Evolutionary conservation across 2,329 filamentous ascomycete species (phyloP).

Genomic region (Penicillium sp.): DNA sequence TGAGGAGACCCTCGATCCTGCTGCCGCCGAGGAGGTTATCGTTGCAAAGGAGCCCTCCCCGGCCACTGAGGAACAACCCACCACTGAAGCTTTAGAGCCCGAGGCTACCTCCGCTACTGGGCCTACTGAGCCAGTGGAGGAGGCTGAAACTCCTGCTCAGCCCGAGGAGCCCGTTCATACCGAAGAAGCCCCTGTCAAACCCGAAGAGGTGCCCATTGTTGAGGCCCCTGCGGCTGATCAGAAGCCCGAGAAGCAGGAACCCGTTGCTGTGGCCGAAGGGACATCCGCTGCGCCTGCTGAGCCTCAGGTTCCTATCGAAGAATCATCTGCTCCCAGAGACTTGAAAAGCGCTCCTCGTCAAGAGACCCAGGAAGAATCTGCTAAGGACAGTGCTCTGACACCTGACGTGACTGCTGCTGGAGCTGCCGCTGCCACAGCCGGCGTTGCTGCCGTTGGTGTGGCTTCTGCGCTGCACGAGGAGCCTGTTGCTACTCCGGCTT

Average conservation of each 20-base stretch:
- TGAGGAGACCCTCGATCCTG: slow-evolving; percentile 4
- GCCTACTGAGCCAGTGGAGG: neutral
- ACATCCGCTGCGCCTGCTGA: neutral
- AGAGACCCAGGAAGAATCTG: slow-evolving; percentile 5
- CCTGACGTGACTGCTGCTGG: slow-evolving; percentile 28
- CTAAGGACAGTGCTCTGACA: slow-evolving; percentile 21
- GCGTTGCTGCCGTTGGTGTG: slow-evolving; percentile 26
- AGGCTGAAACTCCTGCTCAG: neutral
- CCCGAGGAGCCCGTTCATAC: slow-evolving; percentile 3
- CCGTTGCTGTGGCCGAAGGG: slow-evolving; percentile 9
- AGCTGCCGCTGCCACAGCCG: slow-evolving; percentile 25
- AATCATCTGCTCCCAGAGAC: slow-evolving; percentile 9
- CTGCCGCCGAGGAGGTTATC: neutral
- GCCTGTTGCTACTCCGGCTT: slow-evolving; percentile 6
- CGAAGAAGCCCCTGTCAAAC: neutral
- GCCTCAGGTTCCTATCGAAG: slow-evolving; percentile 3
- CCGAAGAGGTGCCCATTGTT: neutral
- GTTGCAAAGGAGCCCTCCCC: neutral
- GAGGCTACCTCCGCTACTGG: neutral
- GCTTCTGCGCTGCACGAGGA: slow-evolving; percentile 21
- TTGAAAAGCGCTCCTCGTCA: neutral
- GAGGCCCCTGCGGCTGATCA: neutral
- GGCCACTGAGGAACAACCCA: neutral
- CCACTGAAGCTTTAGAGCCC: slow-evolving; percentile 4
- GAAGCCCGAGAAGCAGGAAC: neutral